Conservation (phyloP, 768 basidiomycete genomes). For the Cystobasidium onofrii region DNA sequence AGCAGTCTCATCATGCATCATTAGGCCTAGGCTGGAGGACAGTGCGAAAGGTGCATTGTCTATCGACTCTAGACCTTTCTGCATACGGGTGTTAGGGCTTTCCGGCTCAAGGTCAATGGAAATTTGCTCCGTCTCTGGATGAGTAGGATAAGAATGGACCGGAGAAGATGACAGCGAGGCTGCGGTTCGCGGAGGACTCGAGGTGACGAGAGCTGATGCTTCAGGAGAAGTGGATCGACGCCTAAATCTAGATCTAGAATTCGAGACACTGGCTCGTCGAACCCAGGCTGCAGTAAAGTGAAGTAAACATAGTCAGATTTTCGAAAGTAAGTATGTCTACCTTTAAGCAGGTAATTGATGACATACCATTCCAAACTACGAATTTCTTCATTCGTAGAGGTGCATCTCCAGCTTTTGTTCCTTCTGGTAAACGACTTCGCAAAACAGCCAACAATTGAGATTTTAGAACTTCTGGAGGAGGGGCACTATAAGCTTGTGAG, state of each 20-base stretch:
- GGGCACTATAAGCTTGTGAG: neutral
- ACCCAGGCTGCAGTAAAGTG: neutral
- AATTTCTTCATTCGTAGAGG: slow-evolving; percentile 31
- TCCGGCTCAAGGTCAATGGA: too few species aligned
- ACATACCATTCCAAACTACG: slow-evolving; percentile 30
- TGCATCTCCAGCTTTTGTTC: neutral
- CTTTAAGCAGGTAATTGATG: neutral
- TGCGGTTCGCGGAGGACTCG: neutral
- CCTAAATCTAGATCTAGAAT: neutral
- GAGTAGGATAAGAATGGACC: neutral
- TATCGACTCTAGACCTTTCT: too few species aligned
- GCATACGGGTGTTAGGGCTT: too few species aligned
- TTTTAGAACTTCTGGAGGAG: slow-evolving; percentile 10
- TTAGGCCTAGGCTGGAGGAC: neutral
- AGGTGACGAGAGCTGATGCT: neutral
- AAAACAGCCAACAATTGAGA: slow-evolving; percentile 22
- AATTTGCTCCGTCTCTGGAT: too few species aligned
- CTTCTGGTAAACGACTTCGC: neutral
- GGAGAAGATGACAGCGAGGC: neutral
- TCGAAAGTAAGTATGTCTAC: too few species aligned
- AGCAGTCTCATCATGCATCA: neutral
- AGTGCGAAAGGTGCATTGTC: too few species aligned
- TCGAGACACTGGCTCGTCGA: neutral
- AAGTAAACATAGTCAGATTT: neutral
- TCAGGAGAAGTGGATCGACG: neutral